phyloP scores from a whole-genome alignment of 2,329 filamentous ascomycete genomes.

The Fonsecaea nubica region DNA sequence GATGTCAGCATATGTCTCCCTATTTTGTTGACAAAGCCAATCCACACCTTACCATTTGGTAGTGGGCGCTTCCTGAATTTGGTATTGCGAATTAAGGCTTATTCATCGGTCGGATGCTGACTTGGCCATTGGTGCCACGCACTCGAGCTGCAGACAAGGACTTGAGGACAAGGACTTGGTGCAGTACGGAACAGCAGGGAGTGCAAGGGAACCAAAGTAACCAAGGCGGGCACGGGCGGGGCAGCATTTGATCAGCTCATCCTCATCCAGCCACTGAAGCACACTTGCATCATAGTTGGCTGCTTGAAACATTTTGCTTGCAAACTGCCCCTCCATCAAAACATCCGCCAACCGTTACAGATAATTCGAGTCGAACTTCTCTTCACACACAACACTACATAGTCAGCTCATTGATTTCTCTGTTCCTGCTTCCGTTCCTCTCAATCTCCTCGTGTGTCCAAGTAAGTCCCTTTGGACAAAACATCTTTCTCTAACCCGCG shows the following conservation, averaged over 20 bases:
- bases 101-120: conserved; percentile 35
- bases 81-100: conserved; percentile 13
- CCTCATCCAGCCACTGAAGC: conserved; percentile 7
- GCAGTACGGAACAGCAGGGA: neutral
- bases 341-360: conserved; percentile 1
- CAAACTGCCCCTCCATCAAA: conserved; percentile 25
- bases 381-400: neutral
- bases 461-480: neutral
- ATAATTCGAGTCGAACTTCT: conserved; percentile 15
- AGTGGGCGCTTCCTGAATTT: conserved; percentile 23
- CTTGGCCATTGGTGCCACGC: conserved; percentile 13
- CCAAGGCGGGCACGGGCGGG: conserved; percentile 3
- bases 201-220: neutral
- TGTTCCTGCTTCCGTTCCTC: neutral
- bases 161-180: neutral
- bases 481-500: neutral
- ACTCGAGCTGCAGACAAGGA: neutral
- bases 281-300: conserved; percentile 24
- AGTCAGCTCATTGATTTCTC: neutral
- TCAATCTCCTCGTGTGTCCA: neutral
- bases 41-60: neutral
- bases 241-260: conserved; percentile 17
- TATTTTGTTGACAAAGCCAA: neutral
- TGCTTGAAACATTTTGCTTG: conserved; percentile 17
- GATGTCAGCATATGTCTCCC: neutral